A percentile compares a stretch with the other conserved stretches of the same genome.
These are phyloP conservation scores for Cucumis melo DNA, from an alignment of 306 rosid genomes.

Conservation along the genomic window DNA sequence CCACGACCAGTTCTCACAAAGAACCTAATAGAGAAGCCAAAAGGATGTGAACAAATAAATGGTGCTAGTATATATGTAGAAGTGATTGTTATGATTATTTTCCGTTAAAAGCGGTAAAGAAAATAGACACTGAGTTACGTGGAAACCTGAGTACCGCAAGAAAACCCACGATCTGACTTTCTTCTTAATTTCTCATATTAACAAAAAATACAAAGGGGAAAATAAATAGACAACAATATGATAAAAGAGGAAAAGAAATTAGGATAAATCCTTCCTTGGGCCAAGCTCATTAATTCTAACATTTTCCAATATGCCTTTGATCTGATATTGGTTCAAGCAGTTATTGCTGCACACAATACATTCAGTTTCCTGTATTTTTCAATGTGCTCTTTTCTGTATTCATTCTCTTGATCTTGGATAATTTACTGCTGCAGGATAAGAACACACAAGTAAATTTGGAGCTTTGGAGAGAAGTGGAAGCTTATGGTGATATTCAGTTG, in stretches of 20 bases:
- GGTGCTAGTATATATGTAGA: neutral
- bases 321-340: neutral
- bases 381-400: neutral
- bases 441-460: slow-evolving; percentile 59
- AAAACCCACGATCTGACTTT: no score
- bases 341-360: neutral
- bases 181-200: no score
- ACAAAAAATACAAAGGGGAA: no score
- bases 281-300: no score
- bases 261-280: no score
- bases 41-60: neutral
- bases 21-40: neutral
- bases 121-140: no score
- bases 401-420: neutral
- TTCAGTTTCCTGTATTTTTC: neutral
- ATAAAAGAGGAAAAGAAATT: no score
- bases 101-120: no score
- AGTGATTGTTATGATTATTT: neutral
- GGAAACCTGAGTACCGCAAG: no score
- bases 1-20: neutral
- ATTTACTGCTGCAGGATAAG: slow-evolving; percentile 51
- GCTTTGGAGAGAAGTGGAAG: slow-evolving; percentile 83
- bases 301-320: neutral
- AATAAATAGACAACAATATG: no score
- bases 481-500: slow-evolving; percentile 76